phyloP scores from a whole-genome alignment of 2,329 filamentous ascomycete species.

The Davidsoniella australis region DNA sequence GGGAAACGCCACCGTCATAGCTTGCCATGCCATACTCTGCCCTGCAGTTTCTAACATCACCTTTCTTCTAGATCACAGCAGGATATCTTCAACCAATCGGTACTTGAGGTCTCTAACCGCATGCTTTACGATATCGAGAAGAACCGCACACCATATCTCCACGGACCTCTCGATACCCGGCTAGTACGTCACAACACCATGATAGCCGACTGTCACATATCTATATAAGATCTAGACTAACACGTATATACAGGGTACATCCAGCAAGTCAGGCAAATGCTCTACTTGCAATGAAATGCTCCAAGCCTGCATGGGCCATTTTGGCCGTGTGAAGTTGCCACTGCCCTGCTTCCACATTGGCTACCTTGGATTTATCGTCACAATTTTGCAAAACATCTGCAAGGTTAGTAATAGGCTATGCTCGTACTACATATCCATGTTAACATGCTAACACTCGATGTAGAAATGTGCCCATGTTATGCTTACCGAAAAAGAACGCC shows the following conservation, averaged over 20 bases:
- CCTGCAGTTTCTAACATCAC: too few species aligned
- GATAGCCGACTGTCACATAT: not conserved
- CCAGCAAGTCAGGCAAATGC: slow-evolving; percentile 65
- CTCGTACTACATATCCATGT: not conserved
- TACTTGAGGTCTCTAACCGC: slow-evolving; percentile 85
- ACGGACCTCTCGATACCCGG: slow-evolving; percentile 77
- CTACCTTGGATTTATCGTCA: slow-evolving; percentile 84
- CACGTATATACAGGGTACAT: slow-evolving; percentile 44
- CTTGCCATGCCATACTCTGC: too few species aligned
- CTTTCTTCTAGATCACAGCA: slow-evolving; percentile 52
- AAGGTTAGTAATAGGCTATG: slow-evolving; percentile 32
- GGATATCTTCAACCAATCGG: slow-evolving; percentile 88
- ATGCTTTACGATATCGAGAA: slow-evolving; percentile 82
- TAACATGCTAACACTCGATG: not conserved
- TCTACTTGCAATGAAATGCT: slow-evolving; percentile 69
- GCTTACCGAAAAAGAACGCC: slow-evolving; percentile 63
- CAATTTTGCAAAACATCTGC: slow-evolving; percentile 87
- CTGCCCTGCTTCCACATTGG: slow-evolving; percentile 91
- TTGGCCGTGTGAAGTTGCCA: slow-evolving; percentile 80
- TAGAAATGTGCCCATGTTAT: slow-evolving; percentile 69
- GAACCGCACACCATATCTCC: slow-evolving; percentile 54
- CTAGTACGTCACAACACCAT: slow-evolving; percentile 32
- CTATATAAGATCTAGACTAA: slow-evolving; percentile 1
- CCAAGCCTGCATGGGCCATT: slow-evolving; percentile 82
- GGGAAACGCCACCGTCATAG: too few species aligned